These are phyloP conservation scores for Mycena rosella DNA, from an alignment of 768 basidiomycete genomes.

Conservation along the genomic window DNA sequence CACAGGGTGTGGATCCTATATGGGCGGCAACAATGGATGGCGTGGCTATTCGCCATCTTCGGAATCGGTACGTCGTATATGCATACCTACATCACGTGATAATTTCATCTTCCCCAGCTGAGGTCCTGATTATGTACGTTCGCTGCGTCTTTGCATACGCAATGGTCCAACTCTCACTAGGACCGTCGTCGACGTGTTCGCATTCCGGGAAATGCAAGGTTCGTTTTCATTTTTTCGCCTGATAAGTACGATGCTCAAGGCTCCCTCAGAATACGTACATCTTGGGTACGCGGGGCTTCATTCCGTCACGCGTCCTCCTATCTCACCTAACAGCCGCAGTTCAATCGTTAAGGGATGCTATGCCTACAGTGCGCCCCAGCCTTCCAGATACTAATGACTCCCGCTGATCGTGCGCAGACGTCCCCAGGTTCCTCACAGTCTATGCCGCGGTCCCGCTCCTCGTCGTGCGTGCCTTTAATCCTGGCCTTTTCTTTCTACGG, in stretches of 20 bases:
- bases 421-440: constrained; percentile 13
- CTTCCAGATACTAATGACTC: no score
- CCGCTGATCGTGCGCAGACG: not conserved
- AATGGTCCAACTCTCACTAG: not conserved
- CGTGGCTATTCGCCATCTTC: not conserved
- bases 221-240: not conserved
- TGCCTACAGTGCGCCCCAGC: constrained; percentile 15
- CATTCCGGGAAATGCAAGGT: constrained; percentile 15
- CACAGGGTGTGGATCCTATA: constrained; percentile 19
- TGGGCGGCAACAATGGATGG: constrained; percentile 6
- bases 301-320: no score
- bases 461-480: not conserved
- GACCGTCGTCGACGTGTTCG: constrained; percentile 10
- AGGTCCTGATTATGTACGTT: constrained; percentile 10
- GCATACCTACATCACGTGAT: not conserved
- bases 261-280: constrained; percentile 11
- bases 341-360: constrained; percentile 22
- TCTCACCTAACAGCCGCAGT: not conserved
- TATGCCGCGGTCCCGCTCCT: constrained; percentile 20
- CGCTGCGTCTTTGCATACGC: not conserved
- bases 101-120: not conserved
- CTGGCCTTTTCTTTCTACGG: no score
- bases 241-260: not conserved
- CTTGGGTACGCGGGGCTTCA: not conserved
- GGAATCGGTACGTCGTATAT: not conserved